phyloP scores from a whole-genome alignment of 2,329 filamentous ascomycete genomes.

The Colletotrichum sp. region DNA sequence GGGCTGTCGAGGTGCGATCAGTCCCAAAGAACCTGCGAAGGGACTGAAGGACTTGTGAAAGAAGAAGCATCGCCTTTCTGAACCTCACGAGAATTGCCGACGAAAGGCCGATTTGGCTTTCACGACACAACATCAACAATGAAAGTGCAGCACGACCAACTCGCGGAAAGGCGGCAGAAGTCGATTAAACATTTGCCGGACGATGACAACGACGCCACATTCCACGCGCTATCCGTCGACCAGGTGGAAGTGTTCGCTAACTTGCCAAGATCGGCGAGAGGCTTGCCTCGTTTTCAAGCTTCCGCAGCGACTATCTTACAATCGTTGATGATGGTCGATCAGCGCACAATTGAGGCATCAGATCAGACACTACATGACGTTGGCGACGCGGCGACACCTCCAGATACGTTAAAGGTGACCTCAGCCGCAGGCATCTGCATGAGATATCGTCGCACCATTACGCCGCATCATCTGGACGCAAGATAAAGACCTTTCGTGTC shows the following conservation, averaged over 20 bases:
- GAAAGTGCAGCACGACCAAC: neutral
- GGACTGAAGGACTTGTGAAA: neutral
- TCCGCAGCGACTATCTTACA: neutral
- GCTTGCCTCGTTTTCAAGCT: neutral
- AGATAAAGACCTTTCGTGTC: neutral
- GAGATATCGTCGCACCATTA: neutral
- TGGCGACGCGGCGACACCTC: neutral
- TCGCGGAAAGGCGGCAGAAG: neutral
- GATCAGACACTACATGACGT: neutral
- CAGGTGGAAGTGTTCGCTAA: neutral
- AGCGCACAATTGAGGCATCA: neutral
- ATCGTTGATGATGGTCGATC: neutral
- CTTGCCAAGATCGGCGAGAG: constrained; percentile 1
- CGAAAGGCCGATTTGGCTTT: neutral
- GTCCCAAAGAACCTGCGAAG: neutral
- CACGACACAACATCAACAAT: neutral
- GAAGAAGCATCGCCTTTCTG: neutral
- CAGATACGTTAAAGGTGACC: neutral
- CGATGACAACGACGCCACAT: constrained; percentile 2
- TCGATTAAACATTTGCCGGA: neutral
- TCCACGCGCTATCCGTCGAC: neutral
- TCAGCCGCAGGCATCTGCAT: neutral
- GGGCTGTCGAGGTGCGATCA: neutral
- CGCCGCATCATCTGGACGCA: neutral
- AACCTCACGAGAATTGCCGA: neutral